These are phyloP conservation scores for Plasmopara muralis DNA, from an alignment of 352 stramenopile genomes.

Conservation along the genomic window DNA sequence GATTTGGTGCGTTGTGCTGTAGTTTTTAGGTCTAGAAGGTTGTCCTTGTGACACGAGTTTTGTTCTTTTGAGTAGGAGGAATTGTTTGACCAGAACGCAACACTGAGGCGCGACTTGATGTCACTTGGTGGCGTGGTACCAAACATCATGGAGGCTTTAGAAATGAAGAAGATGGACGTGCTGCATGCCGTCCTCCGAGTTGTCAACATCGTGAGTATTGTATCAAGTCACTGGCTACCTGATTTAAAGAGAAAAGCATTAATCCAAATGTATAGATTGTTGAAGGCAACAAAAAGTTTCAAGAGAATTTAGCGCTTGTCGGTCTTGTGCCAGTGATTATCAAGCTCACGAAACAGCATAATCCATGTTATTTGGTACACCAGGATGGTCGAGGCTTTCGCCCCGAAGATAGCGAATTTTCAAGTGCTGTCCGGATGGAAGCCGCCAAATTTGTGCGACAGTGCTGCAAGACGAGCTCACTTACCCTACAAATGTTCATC, in stretches of 20 bases:
- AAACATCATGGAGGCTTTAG: slow-evolving; percentile 90
- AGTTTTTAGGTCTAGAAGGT: neutral
- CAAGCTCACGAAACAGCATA: slow-evolving; percentile 68
- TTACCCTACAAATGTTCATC: slow-evolving; percentile 92
- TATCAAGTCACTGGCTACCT: neutral
- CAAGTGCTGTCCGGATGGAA: slow-evolving; percentile 69
- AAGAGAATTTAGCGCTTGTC: slow-evolving; percentile 88
- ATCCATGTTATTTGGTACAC: slow-evolving; percentile 24
- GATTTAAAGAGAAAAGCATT: neutral
- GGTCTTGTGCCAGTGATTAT: slow-evolving; percentile 89
- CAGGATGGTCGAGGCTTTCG: slow-evolving; percentile 14
- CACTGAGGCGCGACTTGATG: slow-evolving; percentile 74
- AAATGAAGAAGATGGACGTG: slow-evolving; percentile 88
- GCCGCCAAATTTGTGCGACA: slow-evolving; percentile 85
- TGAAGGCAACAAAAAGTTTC: slow-evolving; percentile 85
- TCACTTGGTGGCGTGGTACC: slow-evolving; percentile 88
- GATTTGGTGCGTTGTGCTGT: slow-evolving; percentile 37
- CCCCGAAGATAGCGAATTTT: slow-evolving; percentile 27
- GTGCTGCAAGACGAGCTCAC: slow-evolving; percentile 79
- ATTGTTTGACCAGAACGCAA: slow-evolving; percentile 71
- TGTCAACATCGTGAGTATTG: slow-evolving; percentile 65
- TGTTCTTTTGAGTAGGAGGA: slow-evolving; percentile 36
- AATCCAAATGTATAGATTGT: slow-evolving; percentile 50
- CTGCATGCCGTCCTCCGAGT: slow-evolving; percentile 80
- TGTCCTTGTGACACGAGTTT: slow-evolving; percentile 3